phyloP scores from a whole-genome alignment of 164 flowering plant species.

The Annona squamosa region DNA sequence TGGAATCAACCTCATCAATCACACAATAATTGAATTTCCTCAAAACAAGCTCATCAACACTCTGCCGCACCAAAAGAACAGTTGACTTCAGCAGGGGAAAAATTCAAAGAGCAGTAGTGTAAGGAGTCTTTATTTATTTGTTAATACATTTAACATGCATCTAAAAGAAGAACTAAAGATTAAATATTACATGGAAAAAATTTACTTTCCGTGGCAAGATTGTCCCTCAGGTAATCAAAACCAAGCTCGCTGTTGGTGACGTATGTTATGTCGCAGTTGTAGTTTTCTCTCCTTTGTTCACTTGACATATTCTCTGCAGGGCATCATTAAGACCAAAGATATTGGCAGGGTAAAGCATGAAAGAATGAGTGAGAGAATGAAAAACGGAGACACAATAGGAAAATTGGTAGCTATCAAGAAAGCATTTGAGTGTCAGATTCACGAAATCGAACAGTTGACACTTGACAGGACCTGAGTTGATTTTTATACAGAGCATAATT shows the following conservation, averaged over 20 bases:
- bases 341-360: neutral
- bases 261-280: constrained; percentile 88
- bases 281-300: constrained; percentile 89
- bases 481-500: too few species aligned
- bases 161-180: neutral
- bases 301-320: constrained; percentile 94
- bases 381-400: neutral
- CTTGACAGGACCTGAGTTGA: too few species aligned
- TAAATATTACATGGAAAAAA: constrained; percentile 1
- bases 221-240: constrained; percentile 96
- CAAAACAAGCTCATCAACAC: constrained; percentile 88
- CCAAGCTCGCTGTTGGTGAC: constrained; percentile 99
- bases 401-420: neutral
- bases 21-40: constrained; percentile 83
- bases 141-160: neutral
- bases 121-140: neutral
- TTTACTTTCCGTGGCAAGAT: constrained; percentile 99
- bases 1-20: constrained; percentile 99
- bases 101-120: constrained; percentile 1
- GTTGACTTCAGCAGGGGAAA: constrained; percentile 8
- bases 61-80: constrained; percentile 44
- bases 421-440: neutral
- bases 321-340: neutral
- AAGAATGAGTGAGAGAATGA: neutral
- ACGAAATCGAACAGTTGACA: too few species aligned